Conservation (phyloP, 257 asterid genomes). For the Solanum paucissectum region DNA sequence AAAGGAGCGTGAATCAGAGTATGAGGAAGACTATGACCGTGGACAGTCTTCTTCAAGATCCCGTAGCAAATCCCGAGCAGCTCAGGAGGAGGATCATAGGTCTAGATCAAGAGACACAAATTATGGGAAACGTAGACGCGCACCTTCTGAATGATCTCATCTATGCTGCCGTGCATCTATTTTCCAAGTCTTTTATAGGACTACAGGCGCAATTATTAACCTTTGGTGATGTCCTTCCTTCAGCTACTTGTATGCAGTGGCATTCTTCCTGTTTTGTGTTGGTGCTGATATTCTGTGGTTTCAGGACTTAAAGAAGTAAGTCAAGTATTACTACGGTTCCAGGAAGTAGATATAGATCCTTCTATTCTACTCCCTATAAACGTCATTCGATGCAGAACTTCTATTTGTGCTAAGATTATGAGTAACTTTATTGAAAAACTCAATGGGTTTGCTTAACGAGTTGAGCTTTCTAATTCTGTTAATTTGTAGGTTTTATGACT, state of each 20-base stretch:
- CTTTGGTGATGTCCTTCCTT: slow-evolving; percentile 5
- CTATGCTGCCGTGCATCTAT: neutral
- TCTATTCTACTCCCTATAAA: slow-evolving; percentile 16
- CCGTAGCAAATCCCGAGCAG: slow-evolving; percentile 36
- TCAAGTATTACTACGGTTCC: slow-evolving; percentile 25
- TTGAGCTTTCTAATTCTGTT: slow-evolving; percentile 12
- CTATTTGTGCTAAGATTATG: slow-evolving; percentile 21
- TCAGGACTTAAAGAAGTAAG: slow-evolving; percentile 54
- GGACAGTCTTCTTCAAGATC: slow-evolving; percentile 45
- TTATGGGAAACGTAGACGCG: slow-evolving; percentile 40
- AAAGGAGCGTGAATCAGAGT: slow-evolving; percentile 24
- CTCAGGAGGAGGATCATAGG: slow-evolving; percentile 32
- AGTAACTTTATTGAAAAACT: slow-evolving; percentile 18
- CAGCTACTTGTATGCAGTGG: slow-evolving; percentile 16
- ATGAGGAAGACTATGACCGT: slow-evolving; percentile 27
- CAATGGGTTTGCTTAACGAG: slow-evolving; percentile 24
- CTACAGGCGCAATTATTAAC: neutral
- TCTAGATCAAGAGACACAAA: slow-evolving; percentile 36
- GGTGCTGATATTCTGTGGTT: slow-evolving; percentile 20
- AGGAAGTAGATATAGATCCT: slow-evolving; percentile 28
- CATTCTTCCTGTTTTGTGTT: slow-evolving; percentile 21
- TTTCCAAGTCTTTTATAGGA: neutral
- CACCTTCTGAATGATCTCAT: slow-evolving; percentile 27
- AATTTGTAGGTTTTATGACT: slow-evolving; percentile 8
- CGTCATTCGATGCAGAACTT: slow-evolving; percentile 24